Base-by-base conservation (phyloP, 2,329 filamentous ascomycete species). In the Scopulariopsis brevicaulis region DNA sequence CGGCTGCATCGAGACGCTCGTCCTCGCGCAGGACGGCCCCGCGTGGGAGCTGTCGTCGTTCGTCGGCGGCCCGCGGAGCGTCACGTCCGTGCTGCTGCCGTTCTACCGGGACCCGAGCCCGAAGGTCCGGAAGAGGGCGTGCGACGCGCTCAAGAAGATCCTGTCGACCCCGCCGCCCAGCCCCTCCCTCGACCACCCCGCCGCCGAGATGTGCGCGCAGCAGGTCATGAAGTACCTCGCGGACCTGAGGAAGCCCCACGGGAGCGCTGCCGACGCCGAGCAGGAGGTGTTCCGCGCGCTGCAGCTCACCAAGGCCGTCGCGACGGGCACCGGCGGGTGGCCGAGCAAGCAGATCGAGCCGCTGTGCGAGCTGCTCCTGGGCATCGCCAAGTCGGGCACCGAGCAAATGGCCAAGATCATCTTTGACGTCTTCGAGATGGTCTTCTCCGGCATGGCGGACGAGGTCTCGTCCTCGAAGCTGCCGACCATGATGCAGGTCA, bases 361-460 rank as follows among this genome's bases (percentile, higher is more conserved):
- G 2, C 76, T 99, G 37, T 96, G 92, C 70, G 92, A 97, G 71
- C 75, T 96, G 57, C 75, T 99, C 59, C 82, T 99, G 64, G 85
- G 85, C 63, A 96, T 97, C 61, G 93, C 93, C 34, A 86, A 86
- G 67, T 92, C 89, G 10, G 94, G 85, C 70, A 96, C 95, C 69
- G 92, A 97, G 69, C 96, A 93, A 70, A 86, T 99, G 77, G 96
- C 92, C 35, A 95, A 97, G 86, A 87, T 90, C 12, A 89, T 92
- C 0, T 96, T 99, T 65, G 93, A 96, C 63, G 93, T 97, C 4
- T 99, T 99, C 66, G 94, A 99, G 70, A 87, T 96, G 20, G 96
- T 97, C 52, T 97, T 99, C 63, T 87, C 88, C 65, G 88, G 91
- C 8, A 92, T 99, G 87, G 82, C 85, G 18, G 87, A 92, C 63